phyloP scores from a whole-genome alignment of 2,329 filamentous ascomycete genomes.

The Claviceps lovelessii region DNA sequence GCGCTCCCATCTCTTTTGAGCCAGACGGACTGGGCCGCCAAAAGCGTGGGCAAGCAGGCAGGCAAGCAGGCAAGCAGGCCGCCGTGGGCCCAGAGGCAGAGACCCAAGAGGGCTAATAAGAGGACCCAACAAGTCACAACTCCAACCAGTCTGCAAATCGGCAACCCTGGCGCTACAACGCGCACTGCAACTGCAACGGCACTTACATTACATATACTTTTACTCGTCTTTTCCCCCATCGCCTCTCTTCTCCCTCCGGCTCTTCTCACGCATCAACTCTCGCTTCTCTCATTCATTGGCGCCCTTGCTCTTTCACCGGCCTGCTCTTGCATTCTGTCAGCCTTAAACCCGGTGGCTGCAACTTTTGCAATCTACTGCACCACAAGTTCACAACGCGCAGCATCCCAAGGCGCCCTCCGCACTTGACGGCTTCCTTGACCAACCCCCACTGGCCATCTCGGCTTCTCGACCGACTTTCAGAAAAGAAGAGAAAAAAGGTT shows the following conservation, averaged over 20 bases:
- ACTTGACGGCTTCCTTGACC: too few relatives aligned
- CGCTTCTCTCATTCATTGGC: slow-evolving; percentile 29
- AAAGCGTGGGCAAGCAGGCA: not conserved
- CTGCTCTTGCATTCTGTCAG: slow-evolving; percentile 2
- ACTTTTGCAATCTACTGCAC: not conserved
- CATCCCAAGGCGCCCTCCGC: not conserved
- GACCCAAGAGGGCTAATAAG: not conserved
- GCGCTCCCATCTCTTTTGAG: not conserved
- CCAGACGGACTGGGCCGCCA: not conserved
- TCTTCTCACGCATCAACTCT: slow-evolving; percentile 4
- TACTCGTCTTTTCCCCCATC: slow-evolving; percentile 5
- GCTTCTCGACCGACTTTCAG: not conserved
- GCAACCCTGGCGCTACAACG: not conserved
- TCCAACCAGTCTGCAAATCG: not conserved
- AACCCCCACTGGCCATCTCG: not conserved
- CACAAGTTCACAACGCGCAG: not conserved
- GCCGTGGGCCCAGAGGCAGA: not conserved
- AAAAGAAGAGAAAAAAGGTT: not conserved
- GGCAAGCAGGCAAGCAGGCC: not conserved
- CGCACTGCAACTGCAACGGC: not conserved
- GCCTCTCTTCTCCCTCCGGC: not conserved
- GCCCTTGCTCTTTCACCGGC: slow-evolving; percentile 33
- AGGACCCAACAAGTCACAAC: not conserved
- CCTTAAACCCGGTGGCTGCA: not conserved
- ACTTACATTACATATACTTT: slow-evolving; percentile 3